phyloP scores from a whole-genome alignment of 768 basidiomycete species.

The Mrakia frigida region DNA sequence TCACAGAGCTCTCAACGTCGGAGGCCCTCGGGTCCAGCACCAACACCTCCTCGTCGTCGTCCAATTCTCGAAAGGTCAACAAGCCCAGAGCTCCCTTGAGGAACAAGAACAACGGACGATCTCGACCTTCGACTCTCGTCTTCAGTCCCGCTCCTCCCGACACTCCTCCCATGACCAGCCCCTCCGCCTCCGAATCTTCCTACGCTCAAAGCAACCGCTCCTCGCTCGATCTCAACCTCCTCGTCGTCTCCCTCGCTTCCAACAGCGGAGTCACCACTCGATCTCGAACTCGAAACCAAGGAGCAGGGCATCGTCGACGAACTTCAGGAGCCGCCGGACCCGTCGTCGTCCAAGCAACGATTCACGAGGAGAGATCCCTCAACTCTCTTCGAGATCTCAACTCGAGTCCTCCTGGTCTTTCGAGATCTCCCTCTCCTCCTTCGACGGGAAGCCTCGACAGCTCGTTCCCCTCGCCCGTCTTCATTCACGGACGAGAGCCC shows the following conservation, averaged over 20 bases:
- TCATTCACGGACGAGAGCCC: constrained; percentile 16
- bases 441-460: constrained; percentile 11
- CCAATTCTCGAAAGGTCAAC: neutral
- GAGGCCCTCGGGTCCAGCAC: constrained; percentile 6
- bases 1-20: constrained; percentile 13
- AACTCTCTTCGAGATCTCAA: neutral
- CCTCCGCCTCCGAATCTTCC: constrained; percentile 1
- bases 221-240: constrained; percentile 12
- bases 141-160: constrained; percentile 7
- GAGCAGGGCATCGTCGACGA: constrained; percentile 10
- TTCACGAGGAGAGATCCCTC: constrained; percentile 19
- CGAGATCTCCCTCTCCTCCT: constrained; percentile 1
- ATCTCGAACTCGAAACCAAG: constrained; percentile 1
- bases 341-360: constrained; percentile 15
- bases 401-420: neutral
- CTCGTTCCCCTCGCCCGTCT: constrained; percentile 22
- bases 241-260: constrained; percentile 13
- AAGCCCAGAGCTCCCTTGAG: neutral
- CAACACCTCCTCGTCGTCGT: neutral
- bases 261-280: neutral
- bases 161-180: constrained; percentile 11
- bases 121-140: constrained; percentile 3
- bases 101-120: neutral
- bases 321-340: constrained; percentile 1
- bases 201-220: constrained; percentile 3